A percentile compares a stretch with the other conserved stretches of the same genome.
These are phyloP conservation scores for Penicillium frequentans DNA, from an alignment of 2,329 filamentous ascomycete species.

Conservation along the genomic window DNA sequence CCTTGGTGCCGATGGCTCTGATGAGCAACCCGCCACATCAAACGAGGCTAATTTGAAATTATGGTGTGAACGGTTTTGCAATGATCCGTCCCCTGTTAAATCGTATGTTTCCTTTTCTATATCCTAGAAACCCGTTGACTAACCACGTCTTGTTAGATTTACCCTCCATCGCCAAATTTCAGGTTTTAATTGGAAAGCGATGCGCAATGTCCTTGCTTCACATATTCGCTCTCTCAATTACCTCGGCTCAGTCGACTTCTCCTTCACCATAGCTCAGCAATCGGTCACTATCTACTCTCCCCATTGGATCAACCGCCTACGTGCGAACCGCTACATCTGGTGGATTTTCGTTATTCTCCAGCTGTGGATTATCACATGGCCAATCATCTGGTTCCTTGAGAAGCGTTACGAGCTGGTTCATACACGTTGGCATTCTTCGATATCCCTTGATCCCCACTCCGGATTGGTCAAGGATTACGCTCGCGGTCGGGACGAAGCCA, in stretches of 20 bases:
- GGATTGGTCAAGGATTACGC: conserved; percentile 23
- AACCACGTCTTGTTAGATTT: conserved; percentile 19
- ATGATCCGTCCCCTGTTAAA: conserved; percentile 35
- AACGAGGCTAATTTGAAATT: conserved; percentile 6
- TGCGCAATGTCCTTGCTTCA: conserved; percentile 31
- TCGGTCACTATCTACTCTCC: conserved; percentile 40
- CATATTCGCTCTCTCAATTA: conserved; percentile 42
- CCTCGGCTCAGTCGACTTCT: conserved; percentile 32
- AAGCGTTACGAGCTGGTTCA: conserved; percentile 36
- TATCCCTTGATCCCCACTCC: conserved; percentile 6
- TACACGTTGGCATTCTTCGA: conserved; percentile 32
- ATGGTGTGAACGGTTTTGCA: conserved; percentile 41
- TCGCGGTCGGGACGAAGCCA: conserved; percentile 25
- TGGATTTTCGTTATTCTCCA: conserved; percentile 38
- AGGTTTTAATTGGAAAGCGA: conserved; percentile 28
- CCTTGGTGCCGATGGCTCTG: not conserved
- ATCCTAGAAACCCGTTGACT: not conserved
- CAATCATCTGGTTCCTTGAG: conserved; percentile 38
- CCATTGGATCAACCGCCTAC: conserved; percentile 38
- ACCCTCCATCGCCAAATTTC: conserved; percentile 31
- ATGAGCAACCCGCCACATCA: not conserved
- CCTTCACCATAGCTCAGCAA: conserved; percentile 22
- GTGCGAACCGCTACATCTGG: conserved; percentile 36
- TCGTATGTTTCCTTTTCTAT: conserved; percentile 28
- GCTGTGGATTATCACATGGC: conserved; percentile 43